Evolutionary conservation across 2,329 filamentous ascomycete genomes (phyloP).

Genomic region (Neoarthrinium moseri): DNA sequence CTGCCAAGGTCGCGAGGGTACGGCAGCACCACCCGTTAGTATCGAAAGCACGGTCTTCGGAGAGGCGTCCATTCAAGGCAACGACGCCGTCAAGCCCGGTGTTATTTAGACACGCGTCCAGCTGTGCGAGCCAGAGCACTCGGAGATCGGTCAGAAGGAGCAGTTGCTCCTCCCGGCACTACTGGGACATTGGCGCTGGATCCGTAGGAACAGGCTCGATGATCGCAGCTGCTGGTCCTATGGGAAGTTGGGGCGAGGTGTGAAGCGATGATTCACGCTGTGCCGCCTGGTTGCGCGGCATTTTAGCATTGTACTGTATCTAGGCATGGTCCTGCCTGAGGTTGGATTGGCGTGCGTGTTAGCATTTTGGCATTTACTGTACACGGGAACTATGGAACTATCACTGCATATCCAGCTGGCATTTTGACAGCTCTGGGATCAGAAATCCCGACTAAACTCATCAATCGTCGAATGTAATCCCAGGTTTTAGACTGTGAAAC

Average conservation of each 20-base stretch:
- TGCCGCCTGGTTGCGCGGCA: no score
- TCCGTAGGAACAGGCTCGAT: constrained; percentile 75
- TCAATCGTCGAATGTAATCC: no score
- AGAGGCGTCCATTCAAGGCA: constrained; percentile 57
- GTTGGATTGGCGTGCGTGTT: not conserved
- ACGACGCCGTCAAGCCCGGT: constrained; percentile 48
- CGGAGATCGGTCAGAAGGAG: constrained; percentile 68
- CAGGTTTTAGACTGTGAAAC: no score
- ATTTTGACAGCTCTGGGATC: no score
- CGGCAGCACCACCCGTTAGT: constrained; percentile 88
- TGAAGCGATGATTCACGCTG: constrained; percentile 29
- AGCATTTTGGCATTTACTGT: no score
- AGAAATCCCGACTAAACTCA: no score
- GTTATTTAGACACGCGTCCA: constrained; percentile 53
- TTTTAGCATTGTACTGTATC: constrained; percentile 5
- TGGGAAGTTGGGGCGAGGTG: constrained; percentile 80
- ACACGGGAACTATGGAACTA: no score
- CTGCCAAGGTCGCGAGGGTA: constrained; percentile 79
- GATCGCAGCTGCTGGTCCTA: constrained; percentile 63
- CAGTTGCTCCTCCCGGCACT: constrained; percentile 72
- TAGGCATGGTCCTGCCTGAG: not conserved
- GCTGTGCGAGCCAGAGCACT: constrained; percentile 86
- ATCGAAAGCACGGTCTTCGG: constrained; percentile 53
- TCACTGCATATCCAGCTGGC: no score
- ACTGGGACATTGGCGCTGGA: constrained; percentile 81